Evolutionary conservation across 306 rosid genomes (phyloP), one percentile per base, ranked within the genome.

Genomic region (Begonia masoniana): DNA sequence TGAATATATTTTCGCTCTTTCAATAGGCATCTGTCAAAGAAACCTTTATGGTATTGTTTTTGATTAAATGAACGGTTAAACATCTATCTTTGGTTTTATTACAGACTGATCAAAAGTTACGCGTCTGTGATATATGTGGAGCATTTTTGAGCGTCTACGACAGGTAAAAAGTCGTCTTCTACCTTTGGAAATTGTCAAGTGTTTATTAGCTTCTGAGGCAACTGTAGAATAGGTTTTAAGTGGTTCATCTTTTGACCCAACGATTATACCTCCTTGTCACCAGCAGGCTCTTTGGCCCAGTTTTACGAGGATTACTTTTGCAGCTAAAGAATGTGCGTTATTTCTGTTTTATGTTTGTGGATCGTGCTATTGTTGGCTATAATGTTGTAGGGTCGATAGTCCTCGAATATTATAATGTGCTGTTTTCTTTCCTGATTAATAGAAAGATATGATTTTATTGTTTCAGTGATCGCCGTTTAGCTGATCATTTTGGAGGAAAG

Each of bases 281-380:
- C 99, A 92, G 99, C 99, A 92, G 95, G 95, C 99, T 87, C 78
- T 92, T 87, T 94, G 79, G 89, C 95, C 99, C 78, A 83, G 89
- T 87, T 87, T 81, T 92, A 81, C 96, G 96, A 72, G 96, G 99
- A 92, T 87, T 83, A 87, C 96, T 92, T 83, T 81, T 92, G 93
- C 99, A 70, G 96, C 99, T 92, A 87, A 79, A 83, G 93, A 92
- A 87, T 87, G 96, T 87, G 99, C 95, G 99, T 92, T 85, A 83
- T 79, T 79, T 81, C 75, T 87, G 76, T 86, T 83, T 76, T 74
- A 68, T 81, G 82, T 82, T 83, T 81, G 84, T 72, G 78, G 93
- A 85, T 83, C 81, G 68, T 79, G 92, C 84, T 78, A 69, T 79
- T 84, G 64, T 71, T 77, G 71, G 76, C 81, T 75, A 69, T 77